Conservation (phyloP, 257 asterid genomes). For the Solanum clarkiae region DNA sequence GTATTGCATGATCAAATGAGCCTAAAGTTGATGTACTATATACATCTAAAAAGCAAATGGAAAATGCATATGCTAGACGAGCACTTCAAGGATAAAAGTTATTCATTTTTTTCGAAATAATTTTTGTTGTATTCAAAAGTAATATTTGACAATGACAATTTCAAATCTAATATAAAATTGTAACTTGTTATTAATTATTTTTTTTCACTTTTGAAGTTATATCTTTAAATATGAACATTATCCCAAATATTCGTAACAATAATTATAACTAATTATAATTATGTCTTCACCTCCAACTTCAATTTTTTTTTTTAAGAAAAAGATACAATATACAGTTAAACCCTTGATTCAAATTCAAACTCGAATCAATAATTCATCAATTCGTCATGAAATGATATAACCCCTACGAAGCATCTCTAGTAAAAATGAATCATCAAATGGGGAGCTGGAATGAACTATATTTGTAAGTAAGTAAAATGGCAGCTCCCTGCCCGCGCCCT, state of each 20-base stretch:
- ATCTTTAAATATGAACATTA: neutral
- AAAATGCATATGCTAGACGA: neutral
- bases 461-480: neutral
- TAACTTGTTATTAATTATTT: neutral
- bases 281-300: too few relatives aligned
- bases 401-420: neutral
- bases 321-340: too few relatives aligned
- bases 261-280: too few relatives aligned
- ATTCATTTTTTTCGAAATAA: neutral
- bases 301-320: too few relatives aligned
- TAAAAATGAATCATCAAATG: neutral
- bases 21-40: too few relatives aligned
- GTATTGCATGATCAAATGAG: too few relatives aligned
- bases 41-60: too few relatives aligned
- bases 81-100: neutral
- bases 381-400: too few relatives aligned
- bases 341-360: too few relatives aligned
- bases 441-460: neutral
- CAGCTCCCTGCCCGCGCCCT: neutral
- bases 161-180: neutral
- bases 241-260: neutral
- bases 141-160: neutral
- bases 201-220: neutral
- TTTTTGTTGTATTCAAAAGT: neutral
- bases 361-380: too few relatives aligned